A percentile compares a stretch with the other conserved stretches of the same genome.
Conservation (phyloP, 106 monocot species). For the Vanilla planifolia region DNA sequence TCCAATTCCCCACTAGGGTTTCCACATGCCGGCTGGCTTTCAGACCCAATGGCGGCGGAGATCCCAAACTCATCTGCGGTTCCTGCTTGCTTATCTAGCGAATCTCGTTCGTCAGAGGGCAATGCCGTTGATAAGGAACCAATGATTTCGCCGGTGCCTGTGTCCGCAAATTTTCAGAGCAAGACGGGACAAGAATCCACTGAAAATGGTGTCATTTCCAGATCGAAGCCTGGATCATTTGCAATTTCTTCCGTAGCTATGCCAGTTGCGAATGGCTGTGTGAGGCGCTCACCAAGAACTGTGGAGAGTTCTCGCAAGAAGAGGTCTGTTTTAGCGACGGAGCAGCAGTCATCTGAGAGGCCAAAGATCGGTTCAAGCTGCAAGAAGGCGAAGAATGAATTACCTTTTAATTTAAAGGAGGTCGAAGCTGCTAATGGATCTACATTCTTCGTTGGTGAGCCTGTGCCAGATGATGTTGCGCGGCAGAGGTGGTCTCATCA, state of each 20-base stretch:
- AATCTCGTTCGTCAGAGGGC: neutral
- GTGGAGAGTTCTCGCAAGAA: constrained; percentile 2
- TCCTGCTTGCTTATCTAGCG: neutral
- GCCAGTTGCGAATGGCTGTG: neutral
- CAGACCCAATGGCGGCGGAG: neutral
- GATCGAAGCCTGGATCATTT: neutral
- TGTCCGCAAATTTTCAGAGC: neutral
- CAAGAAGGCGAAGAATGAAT: constrained; percentile 1
- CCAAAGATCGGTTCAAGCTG: too few relatives aligned
- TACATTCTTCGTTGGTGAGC: constrained; percentile 56
- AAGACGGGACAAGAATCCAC: neutral
- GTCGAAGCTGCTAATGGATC: constrained; percentile 9
- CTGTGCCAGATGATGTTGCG: constrained; percentile 68
- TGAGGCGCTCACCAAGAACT: constrained; percentile 2
- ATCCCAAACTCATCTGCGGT: neutral
- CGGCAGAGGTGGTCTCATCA: constrained; percentile 65
- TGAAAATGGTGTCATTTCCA: neutral
- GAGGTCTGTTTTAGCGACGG: neutral
- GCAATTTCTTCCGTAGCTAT: neutral
- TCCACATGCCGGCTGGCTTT: neutral
- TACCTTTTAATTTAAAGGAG: neutral
- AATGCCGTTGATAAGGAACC: neutral
- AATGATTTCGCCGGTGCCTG: neutral
- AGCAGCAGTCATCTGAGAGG: neutral
- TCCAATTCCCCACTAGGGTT: neutral